Percentiles rank a stretch among this genome's conserved stretches.
Conservation (phyloP, 1,284 basidiomycete species). For the Polyporus tsugae region DNA sequence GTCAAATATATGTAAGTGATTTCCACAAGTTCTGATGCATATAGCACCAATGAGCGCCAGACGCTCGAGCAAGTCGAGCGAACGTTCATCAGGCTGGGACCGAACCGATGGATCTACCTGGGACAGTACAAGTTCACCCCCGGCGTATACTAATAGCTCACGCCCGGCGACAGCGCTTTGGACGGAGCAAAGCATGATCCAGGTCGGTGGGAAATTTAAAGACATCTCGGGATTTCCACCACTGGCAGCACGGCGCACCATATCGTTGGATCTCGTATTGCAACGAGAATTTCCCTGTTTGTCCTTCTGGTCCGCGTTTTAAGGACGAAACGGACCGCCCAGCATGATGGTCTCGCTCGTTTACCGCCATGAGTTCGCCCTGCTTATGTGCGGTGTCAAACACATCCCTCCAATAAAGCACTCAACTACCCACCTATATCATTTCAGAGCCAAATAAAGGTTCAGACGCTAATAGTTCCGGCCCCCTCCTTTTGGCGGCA, state of each 20-base stretch:
- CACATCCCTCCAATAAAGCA: background rate
- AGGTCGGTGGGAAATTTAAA: background rate
- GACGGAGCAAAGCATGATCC: conserved; percentile 9
- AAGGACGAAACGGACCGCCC: background rate
- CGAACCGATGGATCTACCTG: conserved; percentile 14
- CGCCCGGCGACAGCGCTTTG: conserved; percentile 1
- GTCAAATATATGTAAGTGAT: no score
- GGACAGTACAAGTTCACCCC: conserved; percentile 13
- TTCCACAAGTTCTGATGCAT: no score
- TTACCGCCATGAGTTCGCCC: background rate
- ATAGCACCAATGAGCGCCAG: no score
- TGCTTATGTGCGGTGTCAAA: background rate
- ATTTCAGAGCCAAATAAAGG: background rate
- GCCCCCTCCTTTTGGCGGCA: background rate
- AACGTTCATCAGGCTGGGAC: conserved; percentile 9
- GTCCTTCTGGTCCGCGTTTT: background rate
- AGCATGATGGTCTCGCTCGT: background rate
- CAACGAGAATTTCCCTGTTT: background rate
- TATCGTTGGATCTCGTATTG: background rate
- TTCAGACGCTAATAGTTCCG: background rate
- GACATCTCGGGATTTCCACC: background rate
- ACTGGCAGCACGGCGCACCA: background rate
- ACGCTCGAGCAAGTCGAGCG: background rate
- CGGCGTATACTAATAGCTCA: conserved; percentile 12
- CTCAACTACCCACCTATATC: background rate